Conservation (phyloP, 352 stramenopile genomes). For the Pythium insidiosum region DNA sequence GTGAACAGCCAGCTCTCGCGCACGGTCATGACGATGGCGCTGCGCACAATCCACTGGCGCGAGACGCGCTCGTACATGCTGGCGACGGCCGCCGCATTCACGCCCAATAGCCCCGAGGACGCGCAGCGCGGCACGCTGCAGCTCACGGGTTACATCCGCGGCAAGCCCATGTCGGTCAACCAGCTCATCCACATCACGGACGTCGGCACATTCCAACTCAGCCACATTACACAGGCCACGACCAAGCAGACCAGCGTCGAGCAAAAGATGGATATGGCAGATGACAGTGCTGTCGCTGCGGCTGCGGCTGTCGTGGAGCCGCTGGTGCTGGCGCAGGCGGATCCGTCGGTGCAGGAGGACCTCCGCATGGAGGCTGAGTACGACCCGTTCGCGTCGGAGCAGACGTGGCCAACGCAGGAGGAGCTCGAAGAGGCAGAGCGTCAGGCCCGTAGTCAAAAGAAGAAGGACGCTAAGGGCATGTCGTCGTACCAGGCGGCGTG, state of each 20-base stretch:
- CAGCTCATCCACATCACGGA: conserved; percentile 95
- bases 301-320: conserved; percentile 9
- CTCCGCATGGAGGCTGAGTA: conserved; percentile 85
- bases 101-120: conserved; percentile 45
- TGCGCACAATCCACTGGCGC: conserved; percentile 85
- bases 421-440: conserved; percentile 87
- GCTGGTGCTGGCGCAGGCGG: conserved; percentile 61
- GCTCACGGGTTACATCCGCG: conserved; percentile 94
- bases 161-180: conserved; percentile 92
- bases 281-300: conserved; percentile 14
- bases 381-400: conserved; percentile 94
- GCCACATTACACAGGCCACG: conserved; percentile 43
- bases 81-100: conserved; percentile 51
- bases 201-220: conserved; percentile 91
- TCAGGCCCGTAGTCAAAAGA: conserved; percentile 52
- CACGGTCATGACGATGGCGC: conserved; percentile 71
- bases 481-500: conserved; percentile 95
- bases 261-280: conserved; percentile 30
- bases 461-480: conserved; percentile 50
- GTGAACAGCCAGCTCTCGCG: conserved; percentile 76
- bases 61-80: conserved; percentile 85
- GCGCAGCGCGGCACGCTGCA: conserved; percentile 53
- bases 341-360: conserved; percentile 65
- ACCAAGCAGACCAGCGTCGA: conserved; percentile 34
- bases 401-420: conserved; percentile 96